Conservation (phyloP, 2,329 filamentous ascomycete genomes). For the Pseudogymnoascus sp. region DNA sequence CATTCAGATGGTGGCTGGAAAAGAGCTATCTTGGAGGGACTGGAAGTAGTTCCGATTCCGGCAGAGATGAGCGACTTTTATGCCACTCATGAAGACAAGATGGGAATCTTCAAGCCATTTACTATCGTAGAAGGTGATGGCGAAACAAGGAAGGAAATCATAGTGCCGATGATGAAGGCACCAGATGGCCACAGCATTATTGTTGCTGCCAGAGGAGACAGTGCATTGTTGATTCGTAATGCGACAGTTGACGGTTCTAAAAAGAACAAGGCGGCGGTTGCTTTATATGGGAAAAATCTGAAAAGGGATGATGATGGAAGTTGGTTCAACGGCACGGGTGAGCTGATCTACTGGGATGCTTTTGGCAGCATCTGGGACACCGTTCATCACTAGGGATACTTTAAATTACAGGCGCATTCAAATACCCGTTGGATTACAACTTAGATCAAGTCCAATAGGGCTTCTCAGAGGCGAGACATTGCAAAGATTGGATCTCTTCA, state of each 20-base stretch:
- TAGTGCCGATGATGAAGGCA: constrained; percentile 11
- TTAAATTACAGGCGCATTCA: neutral
- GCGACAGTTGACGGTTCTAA: neutral
- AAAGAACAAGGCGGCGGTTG: neutral
- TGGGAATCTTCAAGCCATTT: constrained; percentile 3
- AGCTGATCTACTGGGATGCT: constrained; percentile 2
- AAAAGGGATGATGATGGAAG: neutral
- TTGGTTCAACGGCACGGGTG: neutral
- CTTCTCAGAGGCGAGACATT: neutral
- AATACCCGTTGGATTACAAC: neutral
- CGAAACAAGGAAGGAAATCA: neutral
- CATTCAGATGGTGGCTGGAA: constrained; percentile 16
- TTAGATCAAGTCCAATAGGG: neutral
- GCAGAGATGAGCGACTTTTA: constrained; percentile 1
- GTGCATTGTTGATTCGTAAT: neutral
- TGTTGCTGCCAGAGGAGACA: constrained; percentile 11
- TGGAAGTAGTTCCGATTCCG: constrained; percentile 15
- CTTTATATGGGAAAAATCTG: neutral
- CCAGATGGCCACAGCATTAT: constrained; percentile 17
- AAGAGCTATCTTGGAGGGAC: constrained; percentile 22
- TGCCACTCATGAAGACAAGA: neutral
- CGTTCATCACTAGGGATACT: neutral
- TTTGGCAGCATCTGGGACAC: neutral
- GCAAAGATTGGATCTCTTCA: neutral
- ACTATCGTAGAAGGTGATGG: neutral